These are phyloP conservation scores for Corymbia citriodora DNA, from an alignment of 441 rosid species.

Conservation along the genomic window DNA sequence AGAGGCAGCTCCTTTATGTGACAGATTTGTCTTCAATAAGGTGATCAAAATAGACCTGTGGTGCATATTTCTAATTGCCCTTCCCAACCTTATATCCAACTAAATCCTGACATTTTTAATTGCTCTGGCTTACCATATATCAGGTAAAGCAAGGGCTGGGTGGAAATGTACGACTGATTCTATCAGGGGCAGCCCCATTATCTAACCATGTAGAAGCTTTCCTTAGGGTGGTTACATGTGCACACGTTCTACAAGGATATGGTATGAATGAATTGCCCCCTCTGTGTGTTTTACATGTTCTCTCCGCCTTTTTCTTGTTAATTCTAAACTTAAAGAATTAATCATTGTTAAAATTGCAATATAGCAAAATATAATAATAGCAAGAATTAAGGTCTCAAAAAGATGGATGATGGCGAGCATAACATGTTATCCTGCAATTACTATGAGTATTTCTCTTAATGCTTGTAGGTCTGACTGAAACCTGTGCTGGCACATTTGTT, in stretches of 20 bases:
- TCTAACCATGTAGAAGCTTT: conserved; percentile 77
- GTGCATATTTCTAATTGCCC: neutral
- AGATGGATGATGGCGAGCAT: neutral
- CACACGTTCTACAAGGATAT: conserved; percentile 97
- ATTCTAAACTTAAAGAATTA: neutral
- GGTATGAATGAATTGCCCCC: conserved; percentile 30
- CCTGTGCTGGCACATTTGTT: conserved; percentile 93
- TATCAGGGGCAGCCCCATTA: conserved; percentile 97
- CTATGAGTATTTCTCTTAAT: neutral
- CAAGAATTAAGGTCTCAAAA: neutral
- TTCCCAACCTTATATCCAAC: neutral
- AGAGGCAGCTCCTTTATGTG: conserved; percentile 81
- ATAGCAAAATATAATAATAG: neutral
- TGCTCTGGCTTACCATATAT: conserved; percentile 1
- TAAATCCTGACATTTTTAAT: neutral
- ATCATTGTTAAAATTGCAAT: neutral
- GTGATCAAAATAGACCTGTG: conserved; percentile 17
- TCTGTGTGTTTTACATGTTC: neutral
- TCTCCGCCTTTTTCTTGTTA: neutral
- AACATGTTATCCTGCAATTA: neutral
- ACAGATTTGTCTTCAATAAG: conserved; percentile 86
- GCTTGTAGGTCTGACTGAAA: conserved; percentile 83
- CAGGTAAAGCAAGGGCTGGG: conserved; percentile 93
- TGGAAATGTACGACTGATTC: conserved; percentile 73
- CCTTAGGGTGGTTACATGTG: conserved; percentile 89